Evolutionary conservation across 1,284 basidiomycete genomes (phyloP), one percentile per base, ranked within the genome.

Genomic region (Ceratobasidium sp.): DNA sequence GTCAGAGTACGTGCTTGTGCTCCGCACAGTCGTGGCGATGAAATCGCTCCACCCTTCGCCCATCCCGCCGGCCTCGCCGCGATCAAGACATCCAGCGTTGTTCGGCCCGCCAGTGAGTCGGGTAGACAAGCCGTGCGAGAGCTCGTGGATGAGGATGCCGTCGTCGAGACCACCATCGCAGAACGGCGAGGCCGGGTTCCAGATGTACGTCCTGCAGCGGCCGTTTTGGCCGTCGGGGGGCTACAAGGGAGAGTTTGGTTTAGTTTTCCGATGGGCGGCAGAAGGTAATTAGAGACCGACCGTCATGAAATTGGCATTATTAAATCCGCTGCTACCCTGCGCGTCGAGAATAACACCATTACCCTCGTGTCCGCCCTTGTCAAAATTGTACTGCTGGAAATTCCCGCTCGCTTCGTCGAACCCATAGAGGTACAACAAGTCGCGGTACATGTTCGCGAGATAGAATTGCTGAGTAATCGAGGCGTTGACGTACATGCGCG

Each of bases 391-490:
- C 80, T 87, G 85, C 84, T 89, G 88, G 86, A 89, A 89, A 84
- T 89, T 89, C 55, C 88, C 87, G 8, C 86, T 84, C 20, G 83
- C 83, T 82, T 88, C 88, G 82, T 88, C 87, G 78, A 88, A 88
- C 23, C 88, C 87, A 74, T 88, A 82, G 33, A 23, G 35, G 81
- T 87, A 84, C 41, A 86, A 82, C 65, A 88, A 80, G 81, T 88
- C 87, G 81, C 88, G 87, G 81, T 86, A 87, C 83, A 83, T 83
- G 85, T 88, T 88, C 81, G 84, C 85, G n/a, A 87, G 87, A 84
- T 97, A 98, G 89, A 98, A 98, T 50, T 97, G 87, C 85, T 98
- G 95, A 0, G 96, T 90, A 77, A 97, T 86, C 12, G 95, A 94
- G 16, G 91, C 87, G 85, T 98, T 94, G 85, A 97, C 92, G 85